Evolutionary conservation across 371 early-diverging fungal species (phyloP), one percentile per base, ranked within the genome.

Genomic region (Rhizopus stolonifer): DNA sequence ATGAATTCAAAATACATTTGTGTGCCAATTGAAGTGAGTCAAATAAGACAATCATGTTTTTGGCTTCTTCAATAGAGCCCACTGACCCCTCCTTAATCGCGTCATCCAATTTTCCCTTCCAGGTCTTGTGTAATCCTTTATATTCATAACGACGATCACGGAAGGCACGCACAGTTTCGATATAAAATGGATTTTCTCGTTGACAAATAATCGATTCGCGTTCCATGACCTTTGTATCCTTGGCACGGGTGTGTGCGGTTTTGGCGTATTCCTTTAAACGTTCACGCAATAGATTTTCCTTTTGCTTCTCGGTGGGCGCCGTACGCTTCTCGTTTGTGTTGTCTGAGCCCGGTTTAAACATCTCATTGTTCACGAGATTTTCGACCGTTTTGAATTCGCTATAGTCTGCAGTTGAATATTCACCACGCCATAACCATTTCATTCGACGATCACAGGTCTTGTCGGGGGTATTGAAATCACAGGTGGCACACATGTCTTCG

Each of bases 11-110:
- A 77, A 95, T 95, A 82, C 93, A 93, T 82, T 99, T 99, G 85
- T 99, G 99, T 9, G 99, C 99, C 40, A 99, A 71, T 64, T 99
- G 99, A 50, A 99, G 81, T 4, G 99, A 98, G 65, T 99, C 99
- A 60, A 93, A 98, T 25, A 99, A 74, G 14, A 96, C 89, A 51
- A 95, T 89, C 85, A 98, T 86, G 70, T 97, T 97, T 51, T 89
- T 89, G 8, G 92, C 93, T 50, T 95, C 90, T 49, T 89, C 92
- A 2, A 88, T 71, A 46, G 80, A 83, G n/a, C 82, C 76, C n/a
- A 85, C 64, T 44, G 89, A 86, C 10, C 91, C 90, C 1, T 64
- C 72, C 7, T 65, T 66, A 1, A 60, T 7, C 0, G 96, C 93
- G 2, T 70, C 79, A 39, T 95, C 95, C 22, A 87, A 62, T 44